Percentiles rank a stretch among this genome's conserved stretches.
Evolutionary conservation across 2,329 filamentous ascomycete genomes (phyloP).

Genomic region (Claviceps paspali): DNA sequence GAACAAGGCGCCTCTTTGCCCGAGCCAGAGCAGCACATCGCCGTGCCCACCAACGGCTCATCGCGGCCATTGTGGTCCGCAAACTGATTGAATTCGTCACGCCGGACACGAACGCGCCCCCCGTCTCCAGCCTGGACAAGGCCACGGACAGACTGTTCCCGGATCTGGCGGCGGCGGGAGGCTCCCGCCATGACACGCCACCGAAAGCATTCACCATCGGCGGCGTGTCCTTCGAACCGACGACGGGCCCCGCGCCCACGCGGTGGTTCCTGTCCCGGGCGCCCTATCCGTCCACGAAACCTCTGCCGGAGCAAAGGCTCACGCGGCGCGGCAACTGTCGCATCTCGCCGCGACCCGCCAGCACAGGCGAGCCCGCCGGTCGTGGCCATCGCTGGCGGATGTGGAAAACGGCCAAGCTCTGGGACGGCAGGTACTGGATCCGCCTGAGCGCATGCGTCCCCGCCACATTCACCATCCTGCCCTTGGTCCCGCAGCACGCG

Average conservation of each 20-base stretch:
- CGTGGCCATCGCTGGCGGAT: constrained; percentile 12
- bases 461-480: constrained; percentile 27
- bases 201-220: constrained; percentile 27
- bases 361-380: constrained; percentile 3
- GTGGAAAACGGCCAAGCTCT: constrained; percentile 25
- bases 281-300: constrained; percentile 26
- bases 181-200: constrained; percentile 3
- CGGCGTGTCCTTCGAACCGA: constrained; percentile 23
- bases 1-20: constrained; percentile 10
- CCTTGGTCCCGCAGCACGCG: constrained; percentile 27
- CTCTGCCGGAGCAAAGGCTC: constrained; percentile 14
- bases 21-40: constrained; percentile 12
- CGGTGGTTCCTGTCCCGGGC: constrained; percentile 32
- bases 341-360: neutral
- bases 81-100: constrained; percentile 34
- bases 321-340: constrained; percentile 10
- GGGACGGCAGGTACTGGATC: constrained; percentile 50
- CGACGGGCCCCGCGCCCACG: constrained; percentile 9
- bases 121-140: constrained; percentile 28
- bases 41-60: constrained; percentile 21
- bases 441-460: constrained; percentile 28
- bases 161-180: constrained; percentile 17
- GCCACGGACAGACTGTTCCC: constrained; percentile 35
- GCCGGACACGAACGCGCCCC: constrained; percentile 28
- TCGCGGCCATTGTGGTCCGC: constrained; percentile 32